Base-by-base conservation (phyloP, 2,329 filamentous ascomycete species). In the Geosmithia morbida region DNA sequence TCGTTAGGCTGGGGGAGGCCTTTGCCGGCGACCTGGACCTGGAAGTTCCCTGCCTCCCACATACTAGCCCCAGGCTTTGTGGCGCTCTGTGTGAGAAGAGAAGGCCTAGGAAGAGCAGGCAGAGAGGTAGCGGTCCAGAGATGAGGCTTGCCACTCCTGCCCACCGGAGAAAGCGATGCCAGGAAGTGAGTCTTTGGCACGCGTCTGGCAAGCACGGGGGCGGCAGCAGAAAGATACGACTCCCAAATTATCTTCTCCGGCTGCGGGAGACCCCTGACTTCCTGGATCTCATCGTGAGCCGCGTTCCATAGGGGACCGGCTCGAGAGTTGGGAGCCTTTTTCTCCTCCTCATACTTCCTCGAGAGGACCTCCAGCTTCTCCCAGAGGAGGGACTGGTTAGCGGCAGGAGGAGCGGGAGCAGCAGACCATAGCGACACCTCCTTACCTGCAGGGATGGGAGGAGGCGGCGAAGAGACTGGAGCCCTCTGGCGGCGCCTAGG, bases 1-100 rank as follows among this genome's bases (percentile, higher is more conserved):
- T 57, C 54, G 39, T 62, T 59, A 3, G 64, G 64, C 49, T 69
- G 63, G 2, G 63, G 57, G 8, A 66, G 53, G 11, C 61, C 59
- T 8, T 51, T 43, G n/a, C 17, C 13, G 11, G 14, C 37, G 26
- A 40, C 45, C 18, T 41, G n/a, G 20, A 43, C 26, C 22, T 22
- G 22, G 19, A 20, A 41, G 39, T 13, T 17, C 20, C 13, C 50
- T 43, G 33, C 13, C 46, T 48, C 20, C 50, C 49, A 53, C 26
- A 53, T 40, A 17, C 19, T 42, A 7, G 40, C 19, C 8, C 26
- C 11, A 11, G 11, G 33, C 33, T 37, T 37, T 5, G 33, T 11
- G 33, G 33, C 6, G 14, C 14, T 3, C 33, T 37, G 10, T 11
- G 11, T 13, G 33, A 37, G 14, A 13, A 37, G 33, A 16, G 33